Conservation (phyloP, 306 rosid genomes). For the Inga laurina region DNA sequence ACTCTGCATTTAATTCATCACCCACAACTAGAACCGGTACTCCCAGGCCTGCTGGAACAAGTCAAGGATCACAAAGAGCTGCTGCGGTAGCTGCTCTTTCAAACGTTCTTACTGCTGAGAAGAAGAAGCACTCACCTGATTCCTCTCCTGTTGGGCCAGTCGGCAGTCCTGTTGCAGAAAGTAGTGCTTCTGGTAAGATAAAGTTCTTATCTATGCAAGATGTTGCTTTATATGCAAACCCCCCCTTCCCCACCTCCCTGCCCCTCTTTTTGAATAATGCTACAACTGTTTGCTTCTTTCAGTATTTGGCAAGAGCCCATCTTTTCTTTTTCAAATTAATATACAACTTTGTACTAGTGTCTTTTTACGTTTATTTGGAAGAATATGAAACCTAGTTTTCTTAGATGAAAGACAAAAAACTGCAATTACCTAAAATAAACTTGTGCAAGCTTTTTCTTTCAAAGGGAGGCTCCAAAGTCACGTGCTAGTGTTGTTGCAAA, state of each 20-base stretch:
- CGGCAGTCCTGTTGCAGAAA: slow-evolving; percentile 66
- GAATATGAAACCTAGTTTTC: background rate
- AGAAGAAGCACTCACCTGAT: slow-evolving; percentile 65
- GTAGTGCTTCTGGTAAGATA: slow-evolving; percentile 56
- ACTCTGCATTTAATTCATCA: slow-evolving; percentile 80
- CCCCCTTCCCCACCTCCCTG: background rate
- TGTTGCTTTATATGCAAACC: background rate
- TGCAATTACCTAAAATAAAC: background rate
- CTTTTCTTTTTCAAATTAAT: background rate
- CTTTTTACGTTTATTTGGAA: background rate
- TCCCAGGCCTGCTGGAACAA: slow-evolving; percentile 51
- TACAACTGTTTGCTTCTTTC: background rate
- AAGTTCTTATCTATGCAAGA: slow-evolving; percentile 9
- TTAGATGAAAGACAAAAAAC: background rate
- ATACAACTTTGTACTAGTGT: background rate
- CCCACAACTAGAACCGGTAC: slow-evolving; percentile 46
- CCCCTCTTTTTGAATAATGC: background rate
- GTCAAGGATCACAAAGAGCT: slow-evolving; percentile 93
- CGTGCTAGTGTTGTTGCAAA: background rate
- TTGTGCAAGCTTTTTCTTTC: background rate
- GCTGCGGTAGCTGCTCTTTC: slow-evolving; percentile 99
- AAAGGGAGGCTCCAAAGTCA: background rate
- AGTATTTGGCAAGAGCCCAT: background rate
- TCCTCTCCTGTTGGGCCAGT: slow-evolving; percentile 61
- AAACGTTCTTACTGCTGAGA: slow-evolving; percentile 88